Evolutionary conservation across 169 alveolate genomes (phyloP).

Genomic region (Perkinsus olseni): DNA sequence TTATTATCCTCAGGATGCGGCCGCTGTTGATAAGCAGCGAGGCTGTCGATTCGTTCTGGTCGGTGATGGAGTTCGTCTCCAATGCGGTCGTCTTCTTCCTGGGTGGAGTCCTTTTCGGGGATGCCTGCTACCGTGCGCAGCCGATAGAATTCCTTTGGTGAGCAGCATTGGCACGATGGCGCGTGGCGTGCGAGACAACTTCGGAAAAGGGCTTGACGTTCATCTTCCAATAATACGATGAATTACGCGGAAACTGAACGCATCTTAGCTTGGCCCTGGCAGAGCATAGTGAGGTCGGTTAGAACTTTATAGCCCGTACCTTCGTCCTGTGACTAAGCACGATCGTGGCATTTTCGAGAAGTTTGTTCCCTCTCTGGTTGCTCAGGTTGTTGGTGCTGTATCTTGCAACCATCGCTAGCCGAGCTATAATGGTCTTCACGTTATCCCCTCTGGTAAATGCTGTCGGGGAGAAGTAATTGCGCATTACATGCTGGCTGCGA

Average conservation of each 20-base stretch:
- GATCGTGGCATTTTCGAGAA: too few species aligned
- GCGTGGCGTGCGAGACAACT: too few species aligned
- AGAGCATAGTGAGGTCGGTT: neutral
- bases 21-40: neutral
- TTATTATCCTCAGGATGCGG: neutral
- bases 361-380: too few species aligned
- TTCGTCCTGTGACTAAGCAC: too few species aligned
- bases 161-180: too few species aligned
- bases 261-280: too few species aligned
- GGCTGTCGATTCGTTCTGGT: neutral
- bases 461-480: neutral
- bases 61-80: neutral
- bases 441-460: neutral
- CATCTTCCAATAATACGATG: too few species aligned
- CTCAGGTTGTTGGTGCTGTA: neutral
- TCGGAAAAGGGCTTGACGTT: too few species aligned
- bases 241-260: too few species aligned
- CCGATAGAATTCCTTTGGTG: neutral
- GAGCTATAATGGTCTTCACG: neutral
- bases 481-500: neutral
- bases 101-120: neutral
- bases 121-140: neutral
- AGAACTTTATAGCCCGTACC: too few species aligned
- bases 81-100: neutral
- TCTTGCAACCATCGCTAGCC: neutral